A percentile compares a stretch with the other conserved stretches of the same genome.
These are phyloP conservation scores for Colletotrichum caudatum DNA, from an alignment of 2,329 filamentous ascomycete genomes.

Conservation along the genomic window DNA sequence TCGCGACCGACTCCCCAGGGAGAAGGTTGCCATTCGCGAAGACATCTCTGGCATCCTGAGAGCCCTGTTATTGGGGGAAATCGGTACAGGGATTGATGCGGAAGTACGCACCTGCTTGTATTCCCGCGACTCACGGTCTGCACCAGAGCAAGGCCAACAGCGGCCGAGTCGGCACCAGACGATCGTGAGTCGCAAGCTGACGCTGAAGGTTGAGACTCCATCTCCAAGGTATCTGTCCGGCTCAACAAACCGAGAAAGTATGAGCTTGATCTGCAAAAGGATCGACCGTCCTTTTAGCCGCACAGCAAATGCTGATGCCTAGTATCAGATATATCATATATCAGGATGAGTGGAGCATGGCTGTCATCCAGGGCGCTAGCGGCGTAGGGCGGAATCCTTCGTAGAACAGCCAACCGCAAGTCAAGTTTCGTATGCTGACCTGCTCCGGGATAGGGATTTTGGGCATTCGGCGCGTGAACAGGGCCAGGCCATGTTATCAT, in stretches of 20 bases:
- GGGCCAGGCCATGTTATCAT: too few species aligned
- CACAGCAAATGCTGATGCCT: constrained; percentile 4
- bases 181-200: constrained; percentile 1
- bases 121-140: constrained; percentile 15
- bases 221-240: background rate
- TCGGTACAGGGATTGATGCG: background rate
- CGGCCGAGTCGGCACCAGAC: constrained; percentile 8
- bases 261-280: background rate
- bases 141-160: constrained; percentile 11
- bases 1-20: constrained; percentile 1
- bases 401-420: background rate
- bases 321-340: background rate
- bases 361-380: background rate
- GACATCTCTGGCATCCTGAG: constrained; percentile 23
- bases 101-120: constrained; percentile 19
- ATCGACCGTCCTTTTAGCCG: background rate
- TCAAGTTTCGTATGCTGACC: background rate
- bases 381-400: constrained; percentile 30
- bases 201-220: background rate
- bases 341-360: background rate
- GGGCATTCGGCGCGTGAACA: background rate
- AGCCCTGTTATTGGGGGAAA: background rate
- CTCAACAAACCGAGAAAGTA: background rate
- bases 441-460: too few species aligned
- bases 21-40: constrained; percentile 26